phyloP scores from a whole-genome alignment of 371 early-diverging fungal genomes.

The Dentiscutata heterogama region DNA sequence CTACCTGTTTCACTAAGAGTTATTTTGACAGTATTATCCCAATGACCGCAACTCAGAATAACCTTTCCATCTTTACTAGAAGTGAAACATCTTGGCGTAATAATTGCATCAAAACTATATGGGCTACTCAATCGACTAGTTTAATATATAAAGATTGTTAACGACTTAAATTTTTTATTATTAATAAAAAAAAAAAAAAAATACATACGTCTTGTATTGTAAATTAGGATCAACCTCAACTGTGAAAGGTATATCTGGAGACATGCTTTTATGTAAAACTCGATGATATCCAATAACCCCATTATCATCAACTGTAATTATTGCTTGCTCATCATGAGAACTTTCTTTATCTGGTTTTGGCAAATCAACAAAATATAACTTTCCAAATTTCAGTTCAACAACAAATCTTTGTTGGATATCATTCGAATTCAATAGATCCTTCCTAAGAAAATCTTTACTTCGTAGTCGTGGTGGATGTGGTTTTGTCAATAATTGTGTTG shows the following conservation, averaged over 20 bases:
- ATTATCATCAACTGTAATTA: conserved; percentile 41
- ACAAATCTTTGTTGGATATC: conserved; percentile 27
- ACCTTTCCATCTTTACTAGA: conserved; percentile 55
- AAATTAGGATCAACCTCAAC: conserved; percentile 41
- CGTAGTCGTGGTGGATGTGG: conserved; percentile 60
- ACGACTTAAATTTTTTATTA: neutral
- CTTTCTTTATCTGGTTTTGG: conserved; percentile 16
- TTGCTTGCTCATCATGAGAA: conserved; percentile 14
- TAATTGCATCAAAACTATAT: conserved; percentile 50
- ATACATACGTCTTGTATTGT: conserved; percentile 33
- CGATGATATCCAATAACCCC: conserved; percentile 40
- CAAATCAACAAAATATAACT: conserved; percentile 26
- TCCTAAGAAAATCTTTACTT: conserved; percentile 35
- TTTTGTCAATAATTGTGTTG: conserved; percentile 63
- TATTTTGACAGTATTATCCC: conserved; percentile 60
- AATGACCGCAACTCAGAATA: conserved; percentile 59
- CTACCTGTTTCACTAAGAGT: conserved; percentile 46
- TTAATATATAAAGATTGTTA: neutral
- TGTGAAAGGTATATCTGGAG: conserved; percentile 37
- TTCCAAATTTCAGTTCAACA: conserved; percentile 21
- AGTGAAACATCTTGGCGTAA: conserved; percentile 59
- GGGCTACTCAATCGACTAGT: conserved; percentile 43
- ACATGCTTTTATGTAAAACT: conserved; percentile 11
- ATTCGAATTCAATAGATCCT: conserved; percentile 26
- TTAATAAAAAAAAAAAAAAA: neutral